Evolutionary conservation across 176 grass and related monocot species (phyloP).

Genomic region (Canna indica): DNA sequence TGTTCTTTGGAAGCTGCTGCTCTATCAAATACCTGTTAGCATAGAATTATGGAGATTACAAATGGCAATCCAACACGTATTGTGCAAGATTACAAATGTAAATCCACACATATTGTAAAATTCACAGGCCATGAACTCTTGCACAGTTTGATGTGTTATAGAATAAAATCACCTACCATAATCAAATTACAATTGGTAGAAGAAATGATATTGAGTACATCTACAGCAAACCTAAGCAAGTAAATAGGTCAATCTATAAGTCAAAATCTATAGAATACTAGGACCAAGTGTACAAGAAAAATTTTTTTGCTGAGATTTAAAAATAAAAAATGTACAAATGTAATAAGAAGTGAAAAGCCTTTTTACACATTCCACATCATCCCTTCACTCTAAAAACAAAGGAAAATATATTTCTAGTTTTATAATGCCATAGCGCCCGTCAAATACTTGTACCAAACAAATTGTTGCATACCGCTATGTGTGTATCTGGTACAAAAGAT

Average conservation of each 20-base stretch:
- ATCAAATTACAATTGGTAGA: background rate
- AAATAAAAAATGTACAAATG: too few relatives aligned
- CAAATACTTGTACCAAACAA: background rate
- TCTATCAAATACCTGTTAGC: constrained; percentile 62
- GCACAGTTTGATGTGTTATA: too few relatives aligned
- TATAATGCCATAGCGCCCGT: background rate
- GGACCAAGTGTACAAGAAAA: too few relatives aligned
- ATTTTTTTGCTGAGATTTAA: too few relatives aligned
- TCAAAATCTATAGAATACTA: too few relatives aligned
- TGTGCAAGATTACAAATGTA: background rate
- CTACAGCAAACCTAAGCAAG: background rate
- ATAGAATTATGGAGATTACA: constrained; percentile 14
- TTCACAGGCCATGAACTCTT: too few relatives aligned
- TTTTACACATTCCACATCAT: background rate
- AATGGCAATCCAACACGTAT: background rate
- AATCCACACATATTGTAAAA: too few relatives aligned
- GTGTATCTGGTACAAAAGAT: background rate
- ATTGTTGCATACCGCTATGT: too few relatives aligned
- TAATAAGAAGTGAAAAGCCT: too few relatives aligned
- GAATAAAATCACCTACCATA: background rate
- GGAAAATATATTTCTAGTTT: background rate
- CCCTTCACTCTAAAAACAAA: background rate
- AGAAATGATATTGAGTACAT: background rate
- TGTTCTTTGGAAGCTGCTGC: constrained; percentile 78
- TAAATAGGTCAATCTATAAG: background rate